A percentile compares a stretch with the other conserved stretches of the same genome.
phyloP scores from a whole-genome alignment of 78 protist species.

The Dictyostelium brefeldianum region DNA sequence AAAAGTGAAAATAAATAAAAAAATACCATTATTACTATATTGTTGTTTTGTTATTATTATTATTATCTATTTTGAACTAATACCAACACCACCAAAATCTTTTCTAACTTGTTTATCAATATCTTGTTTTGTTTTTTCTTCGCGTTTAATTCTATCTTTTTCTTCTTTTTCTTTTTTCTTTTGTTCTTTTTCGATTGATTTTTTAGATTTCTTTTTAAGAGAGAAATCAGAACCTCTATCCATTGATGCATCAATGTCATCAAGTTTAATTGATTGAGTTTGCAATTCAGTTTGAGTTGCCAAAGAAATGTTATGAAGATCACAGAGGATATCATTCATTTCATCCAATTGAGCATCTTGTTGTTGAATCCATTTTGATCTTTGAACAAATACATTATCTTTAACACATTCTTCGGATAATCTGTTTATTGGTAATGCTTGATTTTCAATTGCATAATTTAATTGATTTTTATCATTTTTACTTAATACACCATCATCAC shows the following conservation, averaged over 20 bases:
- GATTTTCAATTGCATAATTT: background rate
- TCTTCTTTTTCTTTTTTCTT: constrained; percentile 61
- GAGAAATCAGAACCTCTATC: constrained; percentile 61
- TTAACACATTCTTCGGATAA: constrained; percentile 21
- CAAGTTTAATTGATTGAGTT: constrained; percentile 31
- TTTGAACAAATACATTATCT: constrained; percentile 42
- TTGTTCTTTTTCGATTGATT: constrained; percentile 33
- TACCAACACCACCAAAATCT: constrained; percentile 3
- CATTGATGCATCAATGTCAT: constrained; percentile 28
- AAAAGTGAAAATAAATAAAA: background rate
- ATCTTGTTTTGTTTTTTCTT: constrained; percentile 24
- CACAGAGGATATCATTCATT: constrained; percentile 40
- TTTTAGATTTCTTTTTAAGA: constrained; percentile 39
- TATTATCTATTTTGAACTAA: background rate
- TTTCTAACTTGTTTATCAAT: constrained; percentile 21
- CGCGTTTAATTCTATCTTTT: constrained; percentile 30
- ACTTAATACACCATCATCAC: background rate
- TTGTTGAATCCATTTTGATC: constrained; percentile 34
- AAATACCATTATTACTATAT: background rate
- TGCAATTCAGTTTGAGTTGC: constrained; percentile 43
- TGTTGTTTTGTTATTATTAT: background rate
- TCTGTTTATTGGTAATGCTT: background rate
- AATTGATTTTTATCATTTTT: background rate
- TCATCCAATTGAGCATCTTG: constrained; percentile 68
- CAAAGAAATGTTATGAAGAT: constrained; percentile 52